Evolutionary conservation across 768 basidiomycete species (phyloP).

Genomic region (Mrakia hoshinonis): DNA sequence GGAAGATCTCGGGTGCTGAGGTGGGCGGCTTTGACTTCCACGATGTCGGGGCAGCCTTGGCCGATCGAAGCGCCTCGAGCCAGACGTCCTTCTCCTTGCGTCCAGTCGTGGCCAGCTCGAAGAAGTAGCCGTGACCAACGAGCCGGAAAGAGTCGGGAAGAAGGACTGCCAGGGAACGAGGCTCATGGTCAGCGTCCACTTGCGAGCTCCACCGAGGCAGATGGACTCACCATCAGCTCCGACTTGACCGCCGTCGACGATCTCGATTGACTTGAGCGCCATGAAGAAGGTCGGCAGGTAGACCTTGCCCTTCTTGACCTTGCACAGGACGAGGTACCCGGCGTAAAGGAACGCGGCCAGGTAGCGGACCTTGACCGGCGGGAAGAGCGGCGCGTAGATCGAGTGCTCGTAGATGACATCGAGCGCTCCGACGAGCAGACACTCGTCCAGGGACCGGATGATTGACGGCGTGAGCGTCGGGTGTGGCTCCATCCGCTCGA

Average conservation of each 20-base stretch:
- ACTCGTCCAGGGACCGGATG: conserved; percentile 61
- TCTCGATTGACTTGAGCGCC: conserved; percentile 60
- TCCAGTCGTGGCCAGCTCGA: conserved; percentile 81
- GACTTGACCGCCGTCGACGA: conserved; percentile 49
- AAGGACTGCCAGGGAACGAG: conserved; percentile 48
- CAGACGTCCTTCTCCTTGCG: conserved; percentile 78
- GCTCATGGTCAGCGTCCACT: not conserved
- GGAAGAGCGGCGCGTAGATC: conserved; percentile 45
- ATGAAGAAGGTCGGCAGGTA: conserved; percentile 91
- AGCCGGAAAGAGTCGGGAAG: conserved; percentile 76
- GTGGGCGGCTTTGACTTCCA: conserved; percentile 10
- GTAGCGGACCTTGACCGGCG: conserved; percentile 67
- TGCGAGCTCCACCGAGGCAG: not conserved
- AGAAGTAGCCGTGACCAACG: conserved; percentile 57
- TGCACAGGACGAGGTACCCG: conserved; percentile 78
- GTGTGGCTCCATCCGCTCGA: conserved; percentile 53
- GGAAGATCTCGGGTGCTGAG: conserved; percentile 25
- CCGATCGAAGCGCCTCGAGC: conserved; percentile 59
- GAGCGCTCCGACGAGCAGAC: conserved; percentile 71
- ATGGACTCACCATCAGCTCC: conserved; percentile 56
- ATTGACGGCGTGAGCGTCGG: conserved; percentile 38
- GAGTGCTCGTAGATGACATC: conserved; percentile 73
- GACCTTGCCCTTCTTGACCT: conserved; percentile 60
- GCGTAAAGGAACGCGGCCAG: conserved; percentile 81
- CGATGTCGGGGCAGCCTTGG: conserved; percentile 35